Base-by-base conservation (phyloP, 139 green algal species). In the Asterochloris erici region DNA sequence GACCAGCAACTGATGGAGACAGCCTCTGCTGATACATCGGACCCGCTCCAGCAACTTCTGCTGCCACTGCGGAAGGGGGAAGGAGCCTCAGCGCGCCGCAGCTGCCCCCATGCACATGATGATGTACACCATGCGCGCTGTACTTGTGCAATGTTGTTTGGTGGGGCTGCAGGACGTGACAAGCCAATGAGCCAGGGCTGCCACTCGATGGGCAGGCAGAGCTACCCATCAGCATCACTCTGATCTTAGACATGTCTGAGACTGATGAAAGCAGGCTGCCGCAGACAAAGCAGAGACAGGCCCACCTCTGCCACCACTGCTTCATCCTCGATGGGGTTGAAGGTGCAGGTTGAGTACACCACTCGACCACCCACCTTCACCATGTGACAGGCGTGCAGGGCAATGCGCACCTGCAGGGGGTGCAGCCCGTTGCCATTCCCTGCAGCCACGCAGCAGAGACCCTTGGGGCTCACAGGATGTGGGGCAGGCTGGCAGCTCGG, bases 261-360 rank as follows among this genome's bases (percentile, higher is more conserved):
- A 54, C 4, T 6, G 2, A 10, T 54, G 38, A 54, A 16, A 79
- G 21, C 54, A 47, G 12, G 16, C 61, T 63, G 15, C 26, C 21
- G 10, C 0, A 71, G 2, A 26, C 19, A 71, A 23, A 26, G 66
- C 21, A 23, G 9, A 2, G 2, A 16, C 6, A 81, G 24, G 64
- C 94, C 79, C 73, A 98, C 80, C 89, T 97, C 94, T 10, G 96
- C 96, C 74, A 99, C 96, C 26, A 99, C 97, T 27, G 97, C 97
- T 91, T 99, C 97, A 82, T 99, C 91, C 90, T 99, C 97, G 12
- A 99, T 88, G 6, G 97, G 97, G 90, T 99, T 99, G 87, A 98
- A 95, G 2, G 96, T 97, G 91, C 96, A 99, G 26, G 96, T 99
- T 81, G 93, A 98, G 92, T 99, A 99, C 47, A 99, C 96, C 89